phyloP scores from a whole-genome alignment of 345 rosid species.

The Acer yangbiense region DNA sequence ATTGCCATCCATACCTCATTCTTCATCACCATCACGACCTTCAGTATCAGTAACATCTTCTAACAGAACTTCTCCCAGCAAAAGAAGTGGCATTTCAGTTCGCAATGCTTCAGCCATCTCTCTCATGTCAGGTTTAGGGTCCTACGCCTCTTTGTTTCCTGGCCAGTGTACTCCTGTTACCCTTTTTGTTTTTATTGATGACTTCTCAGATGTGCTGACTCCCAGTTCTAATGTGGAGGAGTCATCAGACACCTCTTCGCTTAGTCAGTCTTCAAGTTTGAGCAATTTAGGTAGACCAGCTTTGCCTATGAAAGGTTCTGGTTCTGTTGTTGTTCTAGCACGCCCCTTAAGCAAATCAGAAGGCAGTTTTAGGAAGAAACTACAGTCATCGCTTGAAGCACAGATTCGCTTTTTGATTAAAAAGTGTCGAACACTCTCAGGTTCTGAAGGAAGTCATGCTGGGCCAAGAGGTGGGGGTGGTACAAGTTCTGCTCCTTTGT shows the following conservation, averaged over 20 bases:
- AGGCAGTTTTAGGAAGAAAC: conserved; percentile 69
- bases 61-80: conserved; percentile 47
- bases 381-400: conserved; percentile 78
- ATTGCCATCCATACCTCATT: conserved; percentile 51
- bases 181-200: conserved; percentile 76
- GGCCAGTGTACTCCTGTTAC: conserved; percentile 82
- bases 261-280: conserved; percentile 42
- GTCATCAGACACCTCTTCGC: conserved; percentile 42
- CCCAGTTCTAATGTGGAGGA: conserved; percentile 46
- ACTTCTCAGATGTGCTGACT: conserved; percentile 50
- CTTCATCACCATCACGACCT: conserved; percentile 43
- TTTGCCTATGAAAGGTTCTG: conserved; percentile 59
- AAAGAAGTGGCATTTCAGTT: conserved; percentile 47
- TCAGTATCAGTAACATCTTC: conserved; percentile 28
- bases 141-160: conserved; percentile 61
- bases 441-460: conserved; percentile 54
- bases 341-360: conserved; percentile 75
- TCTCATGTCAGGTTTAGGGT: conserved; percentile 77
- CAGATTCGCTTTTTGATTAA: conserved; percentile 78
- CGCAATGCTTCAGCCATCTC: conserved; percentile 64
- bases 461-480: conserved; percentile 64
- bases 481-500: conserved; percentile 64
- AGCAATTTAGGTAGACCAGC: conserved; percentile 53
- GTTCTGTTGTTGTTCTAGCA: conserved; percentile 77
- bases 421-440: conserved; percentile 68